phyloP scores from a whole-genome alignment of 139 green algal genomes.

The Chlamydomonas sp. region DNA sequence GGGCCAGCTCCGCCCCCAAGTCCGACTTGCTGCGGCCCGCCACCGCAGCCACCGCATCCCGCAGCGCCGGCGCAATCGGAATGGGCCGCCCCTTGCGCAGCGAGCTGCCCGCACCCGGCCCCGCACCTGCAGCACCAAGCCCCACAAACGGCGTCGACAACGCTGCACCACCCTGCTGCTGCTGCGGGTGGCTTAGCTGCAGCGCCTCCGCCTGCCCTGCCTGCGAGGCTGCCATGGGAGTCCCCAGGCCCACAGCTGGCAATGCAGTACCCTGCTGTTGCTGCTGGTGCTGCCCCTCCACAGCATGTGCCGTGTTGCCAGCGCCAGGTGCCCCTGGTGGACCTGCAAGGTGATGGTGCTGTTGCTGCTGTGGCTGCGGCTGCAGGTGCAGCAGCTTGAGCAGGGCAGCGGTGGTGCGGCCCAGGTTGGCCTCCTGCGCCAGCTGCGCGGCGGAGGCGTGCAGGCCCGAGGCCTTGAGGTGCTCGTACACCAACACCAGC shows the following conservation, averaged over 20 bases:
- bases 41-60: constrained; percentile 2
- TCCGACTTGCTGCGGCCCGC: background rate
- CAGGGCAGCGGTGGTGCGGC: constrained; percentile 1
- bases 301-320: background rate
- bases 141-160: background rate
- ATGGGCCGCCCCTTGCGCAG: constrained; percentile 1
- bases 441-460: constrained; percentile 62
- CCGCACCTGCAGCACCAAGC: background rate
- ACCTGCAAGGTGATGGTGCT: too few relatives aligned
- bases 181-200: background rate
- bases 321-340: background rate
- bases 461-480: constrained; percentile 70
- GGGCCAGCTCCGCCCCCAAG: background rate
- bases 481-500: constrained; percentile 78
- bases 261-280: background rate
- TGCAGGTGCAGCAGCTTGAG: background rate
- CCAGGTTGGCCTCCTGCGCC: constrained; percentile 57
- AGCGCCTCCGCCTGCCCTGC: too few relatives aligned
- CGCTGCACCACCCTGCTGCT: background rate
- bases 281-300: background rate
- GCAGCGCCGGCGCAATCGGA: constrained; percentile 1
- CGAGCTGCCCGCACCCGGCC: background rate
- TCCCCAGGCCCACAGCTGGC: too few relatives aligned
- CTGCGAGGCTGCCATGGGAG: too few relatives aligned
- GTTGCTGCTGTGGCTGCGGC: background rate